Evolutionary conservation across 2,329 filamentous ascomycete species (phyloP), one percentile per base, ranked within the genome.

Genomic region (Chalara sp.): DNA sequence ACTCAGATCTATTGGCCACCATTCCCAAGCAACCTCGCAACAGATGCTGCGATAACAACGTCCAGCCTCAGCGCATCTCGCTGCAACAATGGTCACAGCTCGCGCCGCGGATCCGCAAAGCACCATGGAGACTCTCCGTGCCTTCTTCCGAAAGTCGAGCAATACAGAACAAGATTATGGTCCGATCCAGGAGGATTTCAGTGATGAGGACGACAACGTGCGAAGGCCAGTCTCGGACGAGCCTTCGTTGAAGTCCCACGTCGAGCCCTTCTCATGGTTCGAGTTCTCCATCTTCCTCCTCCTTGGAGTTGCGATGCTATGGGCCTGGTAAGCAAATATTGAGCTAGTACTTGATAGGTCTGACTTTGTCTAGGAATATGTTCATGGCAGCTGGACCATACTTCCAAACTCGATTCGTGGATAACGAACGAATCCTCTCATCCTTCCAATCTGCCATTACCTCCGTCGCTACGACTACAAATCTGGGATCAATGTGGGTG

Each of bases 341-440:
- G 43, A 13, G 56, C 60, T 45, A 28, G n/a, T 5, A 6, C 6
- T 45, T 37, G 10, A 31, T 12, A 30, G 45, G 45, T 21, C 54
- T 58, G 46, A 60, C 43, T 11, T 10, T 21, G n/a, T n/a, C 12
- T 58, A 92, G 89, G 89, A 97, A 97, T 73, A 96, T 96, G 92
- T 96, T 97, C 68, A 81, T 97, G 60, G 92, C 93, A 44, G 90
- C 92, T 6, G 89, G 89, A 1, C 89, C 92, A 5, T 97, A 97
- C 74, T 96, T 97, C 71, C 83, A 91, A 63, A 76, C 75, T 46
- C 89, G 92, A 59, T 95, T 97, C 68, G 72, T 78, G 44, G 75
- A 77, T 53, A 81, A 84, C 65, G 71, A 80, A 49, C 87, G 82
- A 76, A 84, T 95, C 51, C 76, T 84, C 35, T 76, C 81, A 56